phyloP scores from a whole-genome alignment of 2,329 filamentous ascomycete genomes.

The Monascus ruber region DNA sequence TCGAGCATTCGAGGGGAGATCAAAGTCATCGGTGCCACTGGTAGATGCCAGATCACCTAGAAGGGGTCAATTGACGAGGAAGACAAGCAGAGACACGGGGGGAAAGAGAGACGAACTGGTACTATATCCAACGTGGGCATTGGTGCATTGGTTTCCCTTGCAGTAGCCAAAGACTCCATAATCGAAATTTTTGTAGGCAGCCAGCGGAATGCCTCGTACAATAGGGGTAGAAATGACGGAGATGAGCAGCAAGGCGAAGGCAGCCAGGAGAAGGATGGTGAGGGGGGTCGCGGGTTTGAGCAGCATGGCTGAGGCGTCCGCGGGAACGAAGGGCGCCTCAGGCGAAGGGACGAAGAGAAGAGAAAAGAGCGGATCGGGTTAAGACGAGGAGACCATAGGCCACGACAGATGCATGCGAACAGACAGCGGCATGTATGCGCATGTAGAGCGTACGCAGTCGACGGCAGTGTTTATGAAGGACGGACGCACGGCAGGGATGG shows the following conservation, averaged over 20 bases:
- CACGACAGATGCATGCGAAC: too few species aligned
- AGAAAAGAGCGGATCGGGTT: too few species aligned
- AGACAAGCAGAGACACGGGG: conserved; percentile 1
- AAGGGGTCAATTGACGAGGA: conserved; percentile 4
- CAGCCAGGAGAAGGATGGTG: conserved; percentile 69
- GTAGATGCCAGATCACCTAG: conserved; percentile 20
- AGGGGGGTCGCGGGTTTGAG: conserved; percentile 87
- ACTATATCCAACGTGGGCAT: conserved; percentile 73
- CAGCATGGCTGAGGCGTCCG: conserved; percentile 44
- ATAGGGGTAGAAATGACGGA: conserved; percentile 87
- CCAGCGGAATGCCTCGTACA: conserved; percentile 73
- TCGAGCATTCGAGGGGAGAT: conserved; percentile 52
- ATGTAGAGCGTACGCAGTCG: too few species aligned
- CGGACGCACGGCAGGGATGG: too few species aligned
- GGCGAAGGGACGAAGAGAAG: too few species aligned
- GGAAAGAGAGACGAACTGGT: conserved; percentile 49
- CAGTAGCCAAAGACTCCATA: conserved; percentile 95
- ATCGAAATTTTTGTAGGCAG: conserved; percentile 60
- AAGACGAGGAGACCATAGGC: too few species aligned
- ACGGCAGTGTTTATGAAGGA: too few species aligned
- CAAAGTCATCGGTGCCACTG: conserved; percentile 42
- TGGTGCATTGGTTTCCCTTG: conserved; percentile 52
- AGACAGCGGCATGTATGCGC: too few species aligned
- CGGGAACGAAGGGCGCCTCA: too few species aligned
- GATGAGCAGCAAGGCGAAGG: conserved; percentile 75